Evolutionary conservation across 108 stramenopile genomes (phyloP), one percentile per base, ranked within the genome.

Genomic region (Mayamaea pseudoterrestris): DNA sequence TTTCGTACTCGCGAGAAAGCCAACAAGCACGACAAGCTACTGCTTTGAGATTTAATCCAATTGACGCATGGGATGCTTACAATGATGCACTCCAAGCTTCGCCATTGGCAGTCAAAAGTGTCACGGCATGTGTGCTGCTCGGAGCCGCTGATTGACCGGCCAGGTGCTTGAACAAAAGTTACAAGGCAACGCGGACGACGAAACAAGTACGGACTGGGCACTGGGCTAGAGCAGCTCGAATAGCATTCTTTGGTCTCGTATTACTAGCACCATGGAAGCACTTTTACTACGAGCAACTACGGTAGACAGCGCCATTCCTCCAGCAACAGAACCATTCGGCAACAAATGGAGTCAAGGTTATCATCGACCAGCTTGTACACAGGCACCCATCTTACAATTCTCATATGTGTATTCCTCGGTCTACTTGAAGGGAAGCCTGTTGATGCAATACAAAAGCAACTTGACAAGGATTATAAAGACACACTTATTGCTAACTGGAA

Each of bases 241-340:
- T 90, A 57, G 75, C 88, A 25, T 69, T 90, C 45, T 92, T 94
- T 39, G 93, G 93, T 12, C 66, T 94, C 7, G 68, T 88, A 37
- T 53, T 94, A 4, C 90, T 90, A 55, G 93, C 93, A n/a, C 93
- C 90, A 0, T 88, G 86, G 81, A 88, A 85, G 64, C 89, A 95
- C 58, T 93, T 69, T 52, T 95, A 89, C 44, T 93, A 91, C 45
- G 57, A 60, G 5, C n/a, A n/a, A n/a, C n/a, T n/a, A n/a, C 78
- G 8, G 63, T 95, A 39, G 93, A 95, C 50, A 78, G 77, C 22
- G 80, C 71, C 31, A 51, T 95, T 9, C 93, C 93, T 13, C 89
- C 93, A n/a, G 91, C 90, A 5, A 64, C 61, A 35, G 84, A 93
- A 45, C 90, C 90, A 8, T 81, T 80, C 89, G 2, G 28, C 68